A percentile compares a stretch with the other conserved stretches of the same genome.
Evolutionary conservation across 345 rosid genomes (phyloP).

Genomic region (Rhizophora mangle): DNA sequence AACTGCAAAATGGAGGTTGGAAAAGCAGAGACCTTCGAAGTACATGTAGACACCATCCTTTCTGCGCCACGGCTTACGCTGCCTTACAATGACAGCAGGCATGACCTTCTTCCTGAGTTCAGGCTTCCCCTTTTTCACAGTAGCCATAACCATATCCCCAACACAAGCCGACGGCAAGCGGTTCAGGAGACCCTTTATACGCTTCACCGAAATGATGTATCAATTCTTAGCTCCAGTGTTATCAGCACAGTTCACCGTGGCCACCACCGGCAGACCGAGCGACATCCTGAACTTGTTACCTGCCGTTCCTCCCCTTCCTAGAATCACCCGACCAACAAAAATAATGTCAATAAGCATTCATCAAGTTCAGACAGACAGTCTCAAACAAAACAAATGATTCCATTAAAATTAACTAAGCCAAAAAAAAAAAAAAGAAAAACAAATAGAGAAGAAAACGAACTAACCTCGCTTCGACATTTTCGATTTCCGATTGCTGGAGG

Average conservation of each 20-base stretch:
- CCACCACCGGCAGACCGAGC: conserved; percentile 97
- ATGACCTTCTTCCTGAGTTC: conserved; percentile 37
- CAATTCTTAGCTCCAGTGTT: conserved; percentile 97
- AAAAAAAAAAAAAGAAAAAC: not conserved
- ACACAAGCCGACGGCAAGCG: conserved; percentile 89
- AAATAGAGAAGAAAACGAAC: not conserved
- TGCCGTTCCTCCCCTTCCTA: conserved; percentile 92
- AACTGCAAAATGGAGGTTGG: no score
- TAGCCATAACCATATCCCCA: conserved; percentile 52
- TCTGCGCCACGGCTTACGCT: conserved; percentile 40
- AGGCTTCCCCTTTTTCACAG: conserved; percentile 36
- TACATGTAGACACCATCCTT: conserved; percentile 94
- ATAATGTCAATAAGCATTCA: no score
- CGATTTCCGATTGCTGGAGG: conserved; percentile 49
- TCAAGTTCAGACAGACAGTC: no score
- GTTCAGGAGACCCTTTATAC: conserved; percentile 88
- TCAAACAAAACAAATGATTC: no score
- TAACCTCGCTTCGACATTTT: conserved; percentile 94
- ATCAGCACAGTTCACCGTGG: conserved; percentile 95
- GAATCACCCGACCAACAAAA: no score
- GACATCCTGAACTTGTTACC: conserved; percentile 98
- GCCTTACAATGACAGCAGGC: conserved; percentile 35
- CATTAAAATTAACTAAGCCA: fast-evolving
- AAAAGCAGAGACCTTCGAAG: conserved; percentile 64
- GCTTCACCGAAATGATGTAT: conserved; percentile 89